These are phyloP conservation scores for Piper betle DNA, from an alignment of 164 flowering plant species.

Conservation along the genomic window DNA sequence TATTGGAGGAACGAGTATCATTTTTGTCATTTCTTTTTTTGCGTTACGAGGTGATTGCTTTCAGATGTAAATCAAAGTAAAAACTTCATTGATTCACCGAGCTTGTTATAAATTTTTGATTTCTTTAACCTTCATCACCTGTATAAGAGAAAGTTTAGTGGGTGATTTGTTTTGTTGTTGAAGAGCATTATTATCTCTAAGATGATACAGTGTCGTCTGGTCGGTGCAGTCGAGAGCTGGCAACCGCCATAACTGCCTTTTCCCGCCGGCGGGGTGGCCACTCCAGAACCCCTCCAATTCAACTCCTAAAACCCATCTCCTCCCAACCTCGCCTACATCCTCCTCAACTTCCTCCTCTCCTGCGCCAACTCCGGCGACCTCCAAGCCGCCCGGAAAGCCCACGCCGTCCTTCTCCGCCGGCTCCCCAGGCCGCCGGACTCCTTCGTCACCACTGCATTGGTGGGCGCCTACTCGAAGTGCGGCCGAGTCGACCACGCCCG, in stretches of 20 bases:
- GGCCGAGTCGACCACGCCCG: slow-evolving; percentile 35
- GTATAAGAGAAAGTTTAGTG: too few species aligned
- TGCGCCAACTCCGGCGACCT: slow-evolving; percentile 43
- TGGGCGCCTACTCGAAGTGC: slow-evolving; percentile 73
- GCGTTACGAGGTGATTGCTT: too few species aligned
- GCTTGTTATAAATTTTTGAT: too few species aligned
- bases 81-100: too few species aligned
- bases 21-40: too few species aligned
- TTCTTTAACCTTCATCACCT: too few species aligned
- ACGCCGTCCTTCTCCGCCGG: slow-evolving; percentile 25
- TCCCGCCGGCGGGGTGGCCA: slow-evolving; percentile 1
- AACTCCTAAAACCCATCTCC: slow-evolving; percentile 4
- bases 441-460: slow-evolving; percentile 45
- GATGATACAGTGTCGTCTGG: neutral
- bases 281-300: slow-evolving; percentile 44
- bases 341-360: slow-evolving; percentile 64
- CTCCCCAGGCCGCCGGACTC: slow-evolving; percentile 28
- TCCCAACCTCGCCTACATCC: slow-evolving; percentile 1
- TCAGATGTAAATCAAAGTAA: too few species aligned
- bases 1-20: too few species aligned
- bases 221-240: neutral
- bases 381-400: slow-evolving; percentile 36
- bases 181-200: too few species aligned
- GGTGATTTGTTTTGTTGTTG: too few species aligned
- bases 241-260: neutral